These are phyloP conservation scores for Syzygium grande DNA, from an alignment of 345 rosid species.

Conservation along the genomic window DNA sequence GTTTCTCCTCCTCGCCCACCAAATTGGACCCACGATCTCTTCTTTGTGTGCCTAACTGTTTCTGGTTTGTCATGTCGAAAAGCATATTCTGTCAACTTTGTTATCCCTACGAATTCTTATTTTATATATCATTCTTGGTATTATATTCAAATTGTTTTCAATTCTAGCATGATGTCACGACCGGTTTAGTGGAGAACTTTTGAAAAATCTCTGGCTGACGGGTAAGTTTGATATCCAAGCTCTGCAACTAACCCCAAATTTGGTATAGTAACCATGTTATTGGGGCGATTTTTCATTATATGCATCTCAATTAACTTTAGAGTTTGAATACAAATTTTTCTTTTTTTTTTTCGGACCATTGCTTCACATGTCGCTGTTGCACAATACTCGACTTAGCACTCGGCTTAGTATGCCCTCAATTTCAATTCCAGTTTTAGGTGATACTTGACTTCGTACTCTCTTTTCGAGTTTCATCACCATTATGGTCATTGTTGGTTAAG, in stretches of 20 bases:
- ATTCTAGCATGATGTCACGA: not conserved
- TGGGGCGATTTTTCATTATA: not conserved
- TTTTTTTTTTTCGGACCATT: not conserved
- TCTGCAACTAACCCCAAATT: not conserved
- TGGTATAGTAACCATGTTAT: not conserved
- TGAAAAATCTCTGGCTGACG: not conserved
- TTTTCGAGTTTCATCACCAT: too few species aligned
- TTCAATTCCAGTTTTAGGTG: too few species aligned
- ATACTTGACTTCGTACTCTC: too few species aligned
- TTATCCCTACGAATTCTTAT: not conserved
- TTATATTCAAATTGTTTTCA: not conserved
- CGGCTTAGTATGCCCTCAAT: too few species aligned
- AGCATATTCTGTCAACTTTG: not conserved
- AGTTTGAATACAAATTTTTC: not conserved
- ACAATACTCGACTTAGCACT: too few species aligned
- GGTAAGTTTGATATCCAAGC: not conserved
- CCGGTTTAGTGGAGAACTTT: not conserved
- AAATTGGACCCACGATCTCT: not conserved
- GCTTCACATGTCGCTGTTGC: not conserved
- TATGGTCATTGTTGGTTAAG: too few species aligned
- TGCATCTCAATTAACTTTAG: not conserved
- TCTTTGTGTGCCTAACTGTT: not conserved
- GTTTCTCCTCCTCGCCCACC: not conserved
- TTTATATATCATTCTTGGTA: not conserved
- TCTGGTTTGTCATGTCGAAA: not conserved